These are phyloP conservation scores for Candida ponderosae DNA, from an alignment of 805 yeast genomes.

Conservation along the genomic window DNA sequence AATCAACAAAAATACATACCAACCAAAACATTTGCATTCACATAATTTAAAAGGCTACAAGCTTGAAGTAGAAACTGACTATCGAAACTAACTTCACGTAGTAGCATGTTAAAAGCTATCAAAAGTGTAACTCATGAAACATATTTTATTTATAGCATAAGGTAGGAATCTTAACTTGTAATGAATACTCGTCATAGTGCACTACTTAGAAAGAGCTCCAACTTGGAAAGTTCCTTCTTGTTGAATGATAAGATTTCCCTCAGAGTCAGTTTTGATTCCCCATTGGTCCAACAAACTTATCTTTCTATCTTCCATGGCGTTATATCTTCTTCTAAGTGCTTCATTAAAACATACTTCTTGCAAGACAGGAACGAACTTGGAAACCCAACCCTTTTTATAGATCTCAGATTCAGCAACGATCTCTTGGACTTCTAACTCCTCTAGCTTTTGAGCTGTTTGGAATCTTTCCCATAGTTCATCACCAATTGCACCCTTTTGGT, in stretches of 20 bases:
- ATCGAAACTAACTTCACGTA: too few relatives aligned
- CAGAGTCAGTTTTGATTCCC: constrained; percentile 17
- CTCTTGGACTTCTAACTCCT: constrained; percentile 75
- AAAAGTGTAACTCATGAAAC: too few relatives aligned
- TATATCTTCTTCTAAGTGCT: constrained; percentile 73
- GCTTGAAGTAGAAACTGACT: too few relatives aligned
- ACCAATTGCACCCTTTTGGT: constrained; percentile 86
- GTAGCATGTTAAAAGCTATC: too few relatives aligned
- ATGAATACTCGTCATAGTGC: too few relatives aligned
- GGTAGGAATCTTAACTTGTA: too few relatives aligned
- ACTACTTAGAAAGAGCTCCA: too few relatives aligned
- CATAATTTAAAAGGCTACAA: too few relatives aligned
- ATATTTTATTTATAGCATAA: too few relatives aligned
- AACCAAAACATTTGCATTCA: too few relatives aligned
- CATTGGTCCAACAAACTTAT: constrained; percentile 22
- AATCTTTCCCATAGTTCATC: constrained; percentile 81
- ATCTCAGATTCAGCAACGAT: constrained; percentile 68
- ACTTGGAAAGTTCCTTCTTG: neutral
- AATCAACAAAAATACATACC: too few relatives aligned
- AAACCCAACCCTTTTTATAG: constrained; percentile 75
- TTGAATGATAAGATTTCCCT: constrained; percentile 10
- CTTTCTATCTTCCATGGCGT: constrained; percentile 32
- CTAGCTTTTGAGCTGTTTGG: constrained; percentile 66
- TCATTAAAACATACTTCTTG: constrained; percentile 91
- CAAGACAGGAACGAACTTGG: constrained; percentile 63